A percentile compares a stretch with the other conserved stretches of the same genome.
Conservation (phyloP, 148 eudicot genomes). For the Chenopodium berlandieri region DNA sequence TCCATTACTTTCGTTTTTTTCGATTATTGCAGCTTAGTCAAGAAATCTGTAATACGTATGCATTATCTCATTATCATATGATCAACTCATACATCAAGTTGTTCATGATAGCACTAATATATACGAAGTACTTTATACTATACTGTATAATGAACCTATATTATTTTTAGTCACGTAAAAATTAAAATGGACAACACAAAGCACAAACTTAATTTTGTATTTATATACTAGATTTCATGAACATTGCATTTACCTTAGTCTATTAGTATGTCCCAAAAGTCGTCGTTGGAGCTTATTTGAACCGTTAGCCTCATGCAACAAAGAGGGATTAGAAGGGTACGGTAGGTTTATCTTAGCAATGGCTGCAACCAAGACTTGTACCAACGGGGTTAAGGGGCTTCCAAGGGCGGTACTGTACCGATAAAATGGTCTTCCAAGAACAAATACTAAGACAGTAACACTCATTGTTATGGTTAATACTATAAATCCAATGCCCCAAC, state of each 20-base stretch:
- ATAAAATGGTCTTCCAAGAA: slow-evolving; percentile 41
- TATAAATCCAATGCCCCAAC: slow-evolving; percentile 44
- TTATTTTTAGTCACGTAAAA: too few species aligned
- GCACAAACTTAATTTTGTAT: too few species aligned
- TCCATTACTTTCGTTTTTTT: slow-evolving; percentile 16
- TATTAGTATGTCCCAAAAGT: slow-evolving; percentile 47
- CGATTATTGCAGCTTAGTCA: slow-evolving; percentile 42
- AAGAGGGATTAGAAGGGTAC: slow-evolving; percentile 29
- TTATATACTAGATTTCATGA: not conserved
- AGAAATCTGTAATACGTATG: slow-evolving; percentile 11
- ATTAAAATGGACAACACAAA: too few species aligned
- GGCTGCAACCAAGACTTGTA: slow-evolving; percentile 50
- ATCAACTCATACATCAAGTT: too few species aligned
- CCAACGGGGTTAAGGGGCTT: slow-evolving; percentile 52
- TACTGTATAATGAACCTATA: too few species aligned
- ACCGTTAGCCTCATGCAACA: slow-evolving; percentile 39
- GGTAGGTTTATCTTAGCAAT: slow-evolving; percentile 39
- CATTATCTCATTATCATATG: too few species aligned
- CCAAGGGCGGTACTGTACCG: slow-evolving; percentile 35
- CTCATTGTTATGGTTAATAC: slow-evolving; percentile 24
- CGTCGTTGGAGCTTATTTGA: slow-evolving; percentile 29
- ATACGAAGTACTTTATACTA: too few species aligned
- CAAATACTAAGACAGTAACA: slow-evolving; percentile 27
- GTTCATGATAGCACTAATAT: too few species aligned
- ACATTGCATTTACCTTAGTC: slow-evolving; percentile 30